Percentiles rank a stretch among this genome's conserved stretches.
These are phyloP conservation scores for Psilocybe subaeruginosa DNA, from an alignment of 768 basidiomycete genomes.

Conservation along the genomic window DNA sequence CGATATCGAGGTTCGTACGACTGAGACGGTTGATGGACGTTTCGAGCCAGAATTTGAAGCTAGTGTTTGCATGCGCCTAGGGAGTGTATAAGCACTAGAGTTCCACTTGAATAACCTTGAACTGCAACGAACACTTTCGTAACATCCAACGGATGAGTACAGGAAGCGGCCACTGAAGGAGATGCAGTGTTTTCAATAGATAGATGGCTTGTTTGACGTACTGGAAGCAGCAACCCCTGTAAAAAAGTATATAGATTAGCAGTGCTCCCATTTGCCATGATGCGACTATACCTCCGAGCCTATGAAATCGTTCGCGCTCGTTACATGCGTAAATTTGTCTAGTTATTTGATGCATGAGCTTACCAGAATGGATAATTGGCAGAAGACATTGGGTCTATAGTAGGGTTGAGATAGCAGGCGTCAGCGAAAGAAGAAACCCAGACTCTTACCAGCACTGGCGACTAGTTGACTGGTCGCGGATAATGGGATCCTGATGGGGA, in stretches of 20 bases:
- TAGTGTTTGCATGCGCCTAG: conserved; percentile 83
- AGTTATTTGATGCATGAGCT: conserved; percentile 11
- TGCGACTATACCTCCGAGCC: conserved; percentile 61
- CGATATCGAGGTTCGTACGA: conserved; percentile 65
- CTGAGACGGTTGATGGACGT: conserved; percentile 65
- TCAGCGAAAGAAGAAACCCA: background rate
- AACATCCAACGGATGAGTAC: conserved; percentile 83
- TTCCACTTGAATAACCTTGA: background rate
- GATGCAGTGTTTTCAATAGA: conserved; percentile 6
- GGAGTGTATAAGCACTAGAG: background rate
- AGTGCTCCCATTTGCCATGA: background rate
- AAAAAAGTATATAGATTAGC: conserved; percentile 7
- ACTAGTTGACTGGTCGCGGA: too few relatives aligned
- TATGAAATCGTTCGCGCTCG: conserved; percentile 25
- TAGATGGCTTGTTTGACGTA: conserved; percentile 32
- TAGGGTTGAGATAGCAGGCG: background rate
- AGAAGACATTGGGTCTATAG: conserved; percentile 33
- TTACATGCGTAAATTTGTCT: background rate
- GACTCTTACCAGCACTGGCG: background rate
- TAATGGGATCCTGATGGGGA: too few relatives aligned
- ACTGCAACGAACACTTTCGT: conserved; percentile 76
- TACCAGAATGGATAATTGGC: conserved; percentile 53
- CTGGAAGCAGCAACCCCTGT: conserved; percentile 67
- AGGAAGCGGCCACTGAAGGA: conserved; percentile 71
- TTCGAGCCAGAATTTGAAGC: conserved; percentile 43